These are phyloP conservation scores for Chaetomium olivaceum DNA, from an alignment of 2,329 filamentous ascomycete species.

Conservation along the genomic window DNA sequence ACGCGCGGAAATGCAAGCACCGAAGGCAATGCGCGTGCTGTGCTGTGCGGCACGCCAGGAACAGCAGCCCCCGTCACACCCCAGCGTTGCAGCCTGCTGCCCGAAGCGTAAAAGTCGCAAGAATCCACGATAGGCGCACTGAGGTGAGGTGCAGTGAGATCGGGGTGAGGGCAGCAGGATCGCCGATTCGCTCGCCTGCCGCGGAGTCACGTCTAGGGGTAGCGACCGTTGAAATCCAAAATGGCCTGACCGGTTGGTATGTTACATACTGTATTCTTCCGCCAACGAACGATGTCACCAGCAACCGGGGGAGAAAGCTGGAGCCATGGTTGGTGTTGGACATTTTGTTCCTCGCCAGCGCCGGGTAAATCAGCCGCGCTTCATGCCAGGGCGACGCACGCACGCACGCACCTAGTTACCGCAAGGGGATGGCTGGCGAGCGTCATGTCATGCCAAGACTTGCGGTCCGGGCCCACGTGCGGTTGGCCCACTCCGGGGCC, in stretches of 20 bases:
- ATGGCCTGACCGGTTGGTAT: neutral
- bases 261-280: too few species aligned
- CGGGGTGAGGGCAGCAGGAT: neutral
- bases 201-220: neutral
- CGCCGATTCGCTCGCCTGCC: conserved; percentile 6
- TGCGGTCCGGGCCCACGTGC: neutral
- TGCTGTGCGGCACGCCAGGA: neutral
- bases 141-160: neutral
- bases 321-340: neutral
- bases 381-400: neutral
- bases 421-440: too few species aligned
- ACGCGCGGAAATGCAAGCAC: conserved; percentile 6
- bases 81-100: neutral
- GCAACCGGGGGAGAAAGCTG: neutral
- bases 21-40: neutral
- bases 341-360: neutral
- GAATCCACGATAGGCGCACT: neutral
- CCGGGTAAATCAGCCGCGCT: conserved; percentile 6
- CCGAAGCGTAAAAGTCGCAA: neutral
- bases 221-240: neutral
- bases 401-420: too few species aligned
- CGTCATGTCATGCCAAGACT: neutral
- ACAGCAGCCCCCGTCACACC: neutral
- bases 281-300: conserved; percentile 4
- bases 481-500: conserved; percentile 1